Percentiles rank a stretch among this genome's conserved stretches.
These are phyloP conservation scores for Aspergillus glaucus DNA, from an alignment of 2,329 filamentous ascomycete species.

Conservation along the genomic window DNA sequence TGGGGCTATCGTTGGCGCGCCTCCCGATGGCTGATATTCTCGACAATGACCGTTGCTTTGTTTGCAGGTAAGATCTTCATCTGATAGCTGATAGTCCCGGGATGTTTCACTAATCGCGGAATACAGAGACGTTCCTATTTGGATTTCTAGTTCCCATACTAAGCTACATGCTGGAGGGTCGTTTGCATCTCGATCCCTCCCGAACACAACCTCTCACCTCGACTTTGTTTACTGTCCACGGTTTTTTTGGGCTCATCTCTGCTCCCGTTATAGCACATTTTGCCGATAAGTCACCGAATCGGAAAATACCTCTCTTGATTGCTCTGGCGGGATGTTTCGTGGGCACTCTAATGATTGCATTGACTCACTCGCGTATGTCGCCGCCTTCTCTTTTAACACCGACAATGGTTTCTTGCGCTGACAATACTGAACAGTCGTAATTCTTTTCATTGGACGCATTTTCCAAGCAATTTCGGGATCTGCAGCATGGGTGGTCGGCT, in stretches of 20 bases:
- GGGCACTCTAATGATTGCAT: conserved; percentile 21
- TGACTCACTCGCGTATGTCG: conserved; percentile 12
- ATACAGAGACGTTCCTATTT: conserved; percentile 27
- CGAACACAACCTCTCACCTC: conserved; percentile 20
- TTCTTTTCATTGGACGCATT: conserved; percentile 21
- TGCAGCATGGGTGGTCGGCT: conserved; percentile 24
- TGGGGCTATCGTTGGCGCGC: conserved; percentile 19
- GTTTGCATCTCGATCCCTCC: conserved; percentile 17
- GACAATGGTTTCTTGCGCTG: conserved; percentile 10
- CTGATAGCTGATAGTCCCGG: conserved; percentile 17
- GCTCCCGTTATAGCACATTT: conserved; percentile 23
- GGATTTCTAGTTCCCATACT: conserved; percentile 29
- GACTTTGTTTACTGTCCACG: conserved; percentile 19
- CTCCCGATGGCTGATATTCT: conserved; percentile 15
- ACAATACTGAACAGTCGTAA: conserved; percentile 14
- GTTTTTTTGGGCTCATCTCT: conserved; percentile 16
- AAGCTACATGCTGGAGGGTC: conserved; percentile 24
- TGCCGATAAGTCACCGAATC: conserved; percentile 20
- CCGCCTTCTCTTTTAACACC: conserved; percentile 7
- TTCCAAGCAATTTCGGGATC: conserved; percentile 24
- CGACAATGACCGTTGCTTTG: conserved; percentile 16
- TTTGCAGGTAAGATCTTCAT: conserved; percentile 12
- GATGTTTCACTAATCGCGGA: conserved; percentile 19
- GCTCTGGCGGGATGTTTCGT: conserved; percentile 18
- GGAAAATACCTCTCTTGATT: conserved; percentile 19